phyloP scores from a whole-genome alignment of 345 rosid genomes.

The Xanthoceras sorbifolium region DNA sequence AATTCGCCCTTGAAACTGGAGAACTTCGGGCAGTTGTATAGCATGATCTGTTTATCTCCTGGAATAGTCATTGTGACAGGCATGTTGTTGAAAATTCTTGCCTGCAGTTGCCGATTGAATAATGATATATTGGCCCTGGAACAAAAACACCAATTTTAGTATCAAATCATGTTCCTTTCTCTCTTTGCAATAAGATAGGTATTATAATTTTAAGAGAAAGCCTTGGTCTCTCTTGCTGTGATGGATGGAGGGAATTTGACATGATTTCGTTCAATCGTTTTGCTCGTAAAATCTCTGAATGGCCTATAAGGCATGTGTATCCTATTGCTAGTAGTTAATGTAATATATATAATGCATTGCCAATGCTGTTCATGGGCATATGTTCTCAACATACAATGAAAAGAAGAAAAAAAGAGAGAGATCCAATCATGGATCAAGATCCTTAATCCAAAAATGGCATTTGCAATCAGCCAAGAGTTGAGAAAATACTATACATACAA shows the following conservation, averaged over 20 bases:
- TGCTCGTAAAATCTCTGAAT: background rate
- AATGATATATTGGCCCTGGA: background rate
- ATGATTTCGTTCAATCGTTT: too few relatives aligned
- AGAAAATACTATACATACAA: slow-evolving; percentile 27
- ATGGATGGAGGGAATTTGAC: background rate
- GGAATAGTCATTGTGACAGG: background rate
- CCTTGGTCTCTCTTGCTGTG: background rate
- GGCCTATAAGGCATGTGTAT: background rate
- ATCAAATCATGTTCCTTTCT: background rate
- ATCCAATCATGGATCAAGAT: background rate
- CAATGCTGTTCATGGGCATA: background rate
- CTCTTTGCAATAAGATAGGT: background rate
- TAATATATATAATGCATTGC: background rate
- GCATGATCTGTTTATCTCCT: background rate
- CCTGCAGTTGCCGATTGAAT: background rate
- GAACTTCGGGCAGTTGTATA: slow-evolving; percentile 63
- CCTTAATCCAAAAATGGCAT: slow-evolving; percentile 14
- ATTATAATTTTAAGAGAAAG: background rate
- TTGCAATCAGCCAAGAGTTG: slow-evolving; percentile 13
- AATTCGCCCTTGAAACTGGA: slow-evolving; percentile 70
- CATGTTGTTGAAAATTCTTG: background rate
- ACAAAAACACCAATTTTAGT: background rate
- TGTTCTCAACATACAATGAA: background rate
- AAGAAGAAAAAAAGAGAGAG: background rate
- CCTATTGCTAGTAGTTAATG: background rate